phyloP scores from a whole-genome alignment of 768 basidiomycete genomes.

The Hebeloma cylindrosporum region DNA sequence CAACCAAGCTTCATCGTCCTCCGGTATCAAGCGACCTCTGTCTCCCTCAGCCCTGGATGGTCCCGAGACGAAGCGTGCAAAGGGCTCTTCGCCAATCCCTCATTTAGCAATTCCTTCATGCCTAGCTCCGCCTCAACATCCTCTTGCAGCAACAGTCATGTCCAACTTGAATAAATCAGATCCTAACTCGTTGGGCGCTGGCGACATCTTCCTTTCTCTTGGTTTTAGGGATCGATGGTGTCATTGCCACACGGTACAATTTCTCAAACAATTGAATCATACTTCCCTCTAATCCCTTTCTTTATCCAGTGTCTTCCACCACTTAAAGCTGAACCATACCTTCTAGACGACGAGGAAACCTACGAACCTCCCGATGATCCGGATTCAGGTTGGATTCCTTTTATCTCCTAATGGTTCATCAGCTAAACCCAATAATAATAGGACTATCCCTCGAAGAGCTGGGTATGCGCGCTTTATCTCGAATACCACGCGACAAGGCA shows the following conservation, averaged over 20 bases:
- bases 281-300: conserved; percentile 1
- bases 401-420: neutral
- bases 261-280: conserved; percentile 3
- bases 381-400: conserved; percentile 56
- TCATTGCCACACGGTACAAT: conserved; percentile 55
- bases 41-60: conserved; percentile 37
- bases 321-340: conserved; percentile 54
- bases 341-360: conserved; percentile 78
- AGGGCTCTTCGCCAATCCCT: conserved; percentile 23
- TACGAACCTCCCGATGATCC: conserved; percentile 88
- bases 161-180: conserved; percentile 23
- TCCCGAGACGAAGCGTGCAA: conserved; percentile 39
- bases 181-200: conserved; percentile 46
- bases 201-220: conserved; percentile 75
- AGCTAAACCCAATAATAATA: conserved; percentile 27
- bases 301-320: conserved; percentile 55
- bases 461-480: conserved; percentile 73
- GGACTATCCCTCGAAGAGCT: conserved; percentile 81
- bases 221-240: conserved; percentile 83
- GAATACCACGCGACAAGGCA: conserved; percentile 75
- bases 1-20: conserved; percentile 17
- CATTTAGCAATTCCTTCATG: conserved; percentile 43
- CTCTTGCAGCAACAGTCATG: conserved; percentile 46
- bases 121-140: conserved; percentile 53
- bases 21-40: conserved; percentile 52